Percentiles rank a stretch among this genome's conserved stretches.
Conservation (phyloP, 106 monocot species). For the Triglochin maritima region DNA sequence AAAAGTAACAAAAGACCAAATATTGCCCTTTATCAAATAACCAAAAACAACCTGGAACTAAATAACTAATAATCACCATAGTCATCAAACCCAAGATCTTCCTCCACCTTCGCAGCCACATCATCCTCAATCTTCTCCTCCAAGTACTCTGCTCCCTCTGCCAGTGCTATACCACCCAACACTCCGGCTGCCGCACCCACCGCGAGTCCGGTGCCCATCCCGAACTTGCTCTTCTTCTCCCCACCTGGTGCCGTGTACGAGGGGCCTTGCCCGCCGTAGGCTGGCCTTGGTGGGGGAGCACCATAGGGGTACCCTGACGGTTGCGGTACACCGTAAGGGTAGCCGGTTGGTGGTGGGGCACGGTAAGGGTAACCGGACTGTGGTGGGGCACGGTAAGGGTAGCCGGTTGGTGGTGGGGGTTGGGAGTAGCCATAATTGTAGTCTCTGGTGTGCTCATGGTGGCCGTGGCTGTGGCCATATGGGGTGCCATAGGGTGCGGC, state of each 20-base stretch:
- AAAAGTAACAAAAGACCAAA: too few species aligned
- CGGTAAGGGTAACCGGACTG: constrained; percentile 17
- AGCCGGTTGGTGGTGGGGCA: constrained; percentile 3
- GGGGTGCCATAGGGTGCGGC: not conserved
- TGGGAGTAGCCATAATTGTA: constrained; percentile 2
- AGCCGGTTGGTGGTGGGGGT: constrained; percentile 8
- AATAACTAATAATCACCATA: constrained; percentile 9
- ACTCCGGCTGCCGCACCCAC: constrained; percentile 88
- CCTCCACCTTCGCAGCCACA: constrained; percentile 64
- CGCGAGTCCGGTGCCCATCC: constrained; percentile 81
- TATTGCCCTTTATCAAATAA: too few species aligned
- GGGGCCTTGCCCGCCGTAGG: constrained; percentile 9
- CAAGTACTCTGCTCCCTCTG: constrained; percentile 51
- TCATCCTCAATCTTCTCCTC: constrained; percentile 69
- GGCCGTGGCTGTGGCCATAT: constrained; percentile 11
- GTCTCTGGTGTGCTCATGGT: constrained; percentile 5
- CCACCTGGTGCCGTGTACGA: constrained; percentile 10
- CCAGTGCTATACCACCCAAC: constrained; percentile 72
- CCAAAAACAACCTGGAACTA: too few species aligned
- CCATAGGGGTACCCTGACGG: constrained; percentile 21
- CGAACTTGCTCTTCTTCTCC: constrained; percentile 58
- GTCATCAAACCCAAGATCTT: constrained; percentile 42
- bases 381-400: constrained; percentile 19
- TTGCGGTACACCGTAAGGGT: constrained; percentile 12
- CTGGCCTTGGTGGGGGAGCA: not conserved